phyloP scores from a whole-genome alignment of 352 stramenopile genomes.

The Globisporangium sylvaticum region DNA sequence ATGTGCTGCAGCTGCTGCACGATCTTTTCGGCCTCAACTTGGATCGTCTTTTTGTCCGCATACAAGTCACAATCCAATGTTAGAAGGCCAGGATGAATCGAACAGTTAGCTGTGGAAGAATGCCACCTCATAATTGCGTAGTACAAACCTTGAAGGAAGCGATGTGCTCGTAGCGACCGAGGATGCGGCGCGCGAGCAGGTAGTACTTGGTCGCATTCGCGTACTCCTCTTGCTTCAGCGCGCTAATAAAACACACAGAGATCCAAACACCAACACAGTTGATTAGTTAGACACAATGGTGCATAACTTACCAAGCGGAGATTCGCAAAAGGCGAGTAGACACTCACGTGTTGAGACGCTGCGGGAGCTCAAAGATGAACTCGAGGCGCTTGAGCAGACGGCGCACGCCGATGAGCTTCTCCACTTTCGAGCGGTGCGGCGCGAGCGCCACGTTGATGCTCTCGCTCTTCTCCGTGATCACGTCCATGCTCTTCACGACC shows the following conservation, averaged over 20 bases:
- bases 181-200: constrained; percentile 76
- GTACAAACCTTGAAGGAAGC: constrained; percentile 73
- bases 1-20: constrained; percentile 69
- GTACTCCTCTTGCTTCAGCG: constrained; percentile 87
- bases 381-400: constrained; percentile 95
- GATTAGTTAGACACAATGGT: neutral
- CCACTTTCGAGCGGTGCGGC: constrained; percentile 85
- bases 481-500: constrained; percentile 87
- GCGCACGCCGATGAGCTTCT: constrained; percentile 96
- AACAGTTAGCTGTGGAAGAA: neutral
- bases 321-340: neutral
- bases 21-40: constrained; percentile 83
- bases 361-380: constrained; percentile 96
- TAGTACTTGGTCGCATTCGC: constrained; percentile 87
- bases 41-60: constrained; percentile 50
- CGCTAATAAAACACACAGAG: constrained; percentile 24
- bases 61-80: neutral
- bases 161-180: constrained; percentile 87
- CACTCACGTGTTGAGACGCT: constrained; percentile 72
- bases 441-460: constrained; percentile 88
- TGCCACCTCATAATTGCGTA: neutral
- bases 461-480: constrained; percentile 82
- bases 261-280: neutral
- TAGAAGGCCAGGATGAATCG: neutral
- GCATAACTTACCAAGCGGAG: neutral